These are phyloP conservation scores for Xanthoceras sorbifolium DNA, from an alignment of 345 rosid genomes.

Conservation along the genomic window DNA sequence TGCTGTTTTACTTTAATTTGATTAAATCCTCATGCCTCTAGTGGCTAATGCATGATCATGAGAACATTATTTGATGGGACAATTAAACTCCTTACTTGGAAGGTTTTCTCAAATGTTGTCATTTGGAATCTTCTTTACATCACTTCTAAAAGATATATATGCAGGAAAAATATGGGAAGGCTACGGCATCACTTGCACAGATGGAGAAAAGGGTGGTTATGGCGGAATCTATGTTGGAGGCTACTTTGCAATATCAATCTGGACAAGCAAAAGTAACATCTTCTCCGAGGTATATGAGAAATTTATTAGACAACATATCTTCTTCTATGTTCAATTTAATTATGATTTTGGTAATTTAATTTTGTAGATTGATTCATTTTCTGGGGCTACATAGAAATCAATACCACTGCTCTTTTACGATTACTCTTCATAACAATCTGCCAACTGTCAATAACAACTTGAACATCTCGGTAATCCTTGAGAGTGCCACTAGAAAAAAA, in stretches of 20 bases:
- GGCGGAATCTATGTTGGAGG: conserved; percentile 93
- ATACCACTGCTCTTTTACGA: background rate
- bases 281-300: conserved; percentile 54
- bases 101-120: background rate
- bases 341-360: background rate
- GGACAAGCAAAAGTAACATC: conserved; percentile 72
- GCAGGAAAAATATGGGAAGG: conserved; percentile 92
- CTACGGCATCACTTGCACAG: conserved; percentile 57
- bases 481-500: background rate
- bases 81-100: background rate
- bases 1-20: background rate
- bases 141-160: conserved; percentile 18
- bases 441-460: background rate
- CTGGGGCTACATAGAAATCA: background rate
- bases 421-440: background rate
- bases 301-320: conserved; percentile 10
- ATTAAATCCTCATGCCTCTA: background rate
- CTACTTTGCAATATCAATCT: conserved; percentile 77
- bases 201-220: conserved; percentile 85
- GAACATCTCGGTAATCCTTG: background rate
- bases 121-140: conserved; percentile 7
- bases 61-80: background rate
- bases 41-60: background rate
- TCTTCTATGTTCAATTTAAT: background rate
- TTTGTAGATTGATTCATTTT: background rate